A percentile compares a stretch with the other conserved stretches of the same genome.
Evolutionary conservation across 176 grass and related monocot species (phyloP).

Genomic region (Hsuehochloa calcarea): DNA sequence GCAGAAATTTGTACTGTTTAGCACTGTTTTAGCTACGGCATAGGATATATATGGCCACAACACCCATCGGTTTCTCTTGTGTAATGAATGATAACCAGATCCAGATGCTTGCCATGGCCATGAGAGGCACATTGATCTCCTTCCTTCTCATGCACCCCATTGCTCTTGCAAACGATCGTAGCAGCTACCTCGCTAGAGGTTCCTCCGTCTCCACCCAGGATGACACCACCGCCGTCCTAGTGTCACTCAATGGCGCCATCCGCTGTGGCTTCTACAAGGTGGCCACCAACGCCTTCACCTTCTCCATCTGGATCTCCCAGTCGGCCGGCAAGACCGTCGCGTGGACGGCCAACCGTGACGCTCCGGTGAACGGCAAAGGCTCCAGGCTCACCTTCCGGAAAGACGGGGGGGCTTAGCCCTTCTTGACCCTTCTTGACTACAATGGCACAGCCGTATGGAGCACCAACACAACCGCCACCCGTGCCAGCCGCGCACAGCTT

Average conservation of each 20-base stretch:
- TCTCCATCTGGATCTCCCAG: conserved; percentile 54
- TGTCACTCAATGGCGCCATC: conserved; percentile 44
- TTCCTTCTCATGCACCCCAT: conserved; percentile 1
- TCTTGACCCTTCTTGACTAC: conserved; percentile 36
- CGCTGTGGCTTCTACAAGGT: conserved; percentile 65
- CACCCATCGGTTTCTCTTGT: not conserved
- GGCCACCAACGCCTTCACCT: conserved; percentile 54
- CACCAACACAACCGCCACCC: conserved; percentile 10
- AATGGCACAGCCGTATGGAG: conserved; percentile 36
- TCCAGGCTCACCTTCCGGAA: conserved; percentile 33
- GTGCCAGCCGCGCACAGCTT: not conserved
- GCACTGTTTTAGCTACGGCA: too few relatives aligned
- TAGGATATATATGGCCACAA: not conserved
- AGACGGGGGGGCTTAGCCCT: too few relatives aligned
- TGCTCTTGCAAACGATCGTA: not conserved
- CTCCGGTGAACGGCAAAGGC: conserved; percentile 49
- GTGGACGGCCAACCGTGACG: conserved; percentile 64
- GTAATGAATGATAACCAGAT: not conserved
- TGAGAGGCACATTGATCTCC: not conserved
- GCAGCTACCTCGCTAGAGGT: conserved; percentile 19
- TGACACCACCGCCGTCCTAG: conserved; percentile 24
- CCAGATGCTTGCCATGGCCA: not conserved
- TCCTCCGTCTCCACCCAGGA: conserved; percentile 12
- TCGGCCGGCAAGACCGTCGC: conserved; percentile 26
- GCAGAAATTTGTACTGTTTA: too few relatives aligned